phyloP scores from a whole-genome alignment of 2,329 filamentous ascomycete genomes.

The Botrytis squamosa region DNA sequence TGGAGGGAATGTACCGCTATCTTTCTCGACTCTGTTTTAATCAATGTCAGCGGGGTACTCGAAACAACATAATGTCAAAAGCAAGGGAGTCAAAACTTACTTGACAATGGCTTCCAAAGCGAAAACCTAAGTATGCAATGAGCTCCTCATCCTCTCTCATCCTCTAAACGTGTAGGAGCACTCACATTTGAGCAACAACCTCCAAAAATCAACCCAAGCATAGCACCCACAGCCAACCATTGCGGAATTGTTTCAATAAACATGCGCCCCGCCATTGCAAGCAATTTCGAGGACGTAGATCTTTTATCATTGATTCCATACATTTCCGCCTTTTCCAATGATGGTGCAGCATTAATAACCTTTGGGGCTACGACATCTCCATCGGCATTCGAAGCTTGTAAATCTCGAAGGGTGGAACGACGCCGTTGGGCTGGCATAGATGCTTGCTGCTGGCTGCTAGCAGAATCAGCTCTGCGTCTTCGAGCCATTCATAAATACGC shows the following conservation, averaged over 20 bases:
- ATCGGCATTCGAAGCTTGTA: constrained; percentile 43
- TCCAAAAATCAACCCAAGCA: constrained; percentile 87
- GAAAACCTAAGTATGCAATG: constrained; percentile 66
- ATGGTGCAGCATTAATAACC: constrained; percentile 54
- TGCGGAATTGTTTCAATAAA: constrained; percentile 59
- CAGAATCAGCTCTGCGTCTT: constrained; percentile 20
- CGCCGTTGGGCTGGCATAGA: constrained; percentile 43
- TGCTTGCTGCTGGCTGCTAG: constrained; percentile 13
- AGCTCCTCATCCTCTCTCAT: constrained; percentile 27
- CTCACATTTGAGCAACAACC: constrained; percentile 91
- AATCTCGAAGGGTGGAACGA: constrained; percentile 48
- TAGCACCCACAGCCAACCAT: constrained; percentile 63
- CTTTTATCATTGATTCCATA: constrained; percentile 55
- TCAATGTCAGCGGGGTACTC: constrained; percentile 25
- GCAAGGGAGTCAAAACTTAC: constrained; percentile 51
- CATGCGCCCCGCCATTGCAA: constrained; percentile 52
- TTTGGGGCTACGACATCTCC: constrained; percentile 45
- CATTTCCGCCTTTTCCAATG: constrained; percentile 54
- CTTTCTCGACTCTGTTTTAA: constrained; percentile 68
- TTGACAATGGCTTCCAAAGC: constrained; percentile 93
- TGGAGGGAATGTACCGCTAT: constrained; percentile 62
- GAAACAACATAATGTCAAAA: neutral
- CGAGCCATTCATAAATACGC: constrained; percentile 20
- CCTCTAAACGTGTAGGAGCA: constrained; percentile 23
- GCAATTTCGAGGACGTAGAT: constrained; percentile 49